Evolutionary conservation across 495 filamentous ascomycete genomes (phyloP).

Genomic region (Ascodesmis nigricans): DNA sequence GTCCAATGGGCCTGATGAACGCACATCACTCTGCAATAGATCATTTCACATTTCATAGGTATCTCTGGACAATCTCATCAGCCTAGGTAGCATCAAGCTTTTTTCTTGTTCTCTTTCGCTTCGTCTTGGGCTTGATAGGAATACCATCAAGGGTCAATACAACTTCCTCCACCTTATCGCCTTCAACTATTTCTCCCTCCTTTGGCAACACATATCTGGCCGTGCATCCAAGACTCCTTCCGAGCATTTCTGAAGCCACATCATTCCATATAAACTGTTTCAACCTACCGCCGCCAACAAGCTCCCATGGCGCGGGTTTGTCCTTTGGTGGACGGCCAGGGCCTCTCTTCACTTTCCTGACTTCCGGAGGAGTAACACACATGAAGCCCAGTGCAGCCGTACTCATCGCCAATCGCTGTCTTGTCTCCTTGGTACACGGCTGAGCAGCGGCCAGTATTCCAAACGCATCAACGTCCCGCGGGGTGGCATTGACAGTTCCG

Average conservation of each 20-base stretch:
- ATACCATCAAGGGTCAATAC: slow-evolving; percentile 7
- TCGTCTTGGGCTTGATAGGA: too few relatives aligned
- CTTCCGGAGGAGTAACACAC: slow-evolving; percentile 6
- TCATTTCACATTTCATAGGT: too few relatives aligned
- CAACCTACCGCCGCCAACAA: slow-evolving; percentile 1
- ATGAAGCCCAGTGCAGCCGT: slow-evolving; percentile 11
- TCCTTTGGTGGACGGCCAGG: too few relatives aligned
- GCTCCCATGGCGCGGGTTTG: too few relatives aligned
- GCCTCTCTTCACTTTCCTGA: too few relatives aligned
- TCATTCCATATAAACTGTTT: slow-evolving; percentile 19
- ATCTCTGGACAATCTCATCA: too few relatives aligned
- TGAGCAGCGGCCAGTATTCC: slow-evolving; percentile 15
- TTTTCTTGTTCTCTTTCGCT: too few relatives aligned
- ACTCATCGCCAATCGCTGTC: slow-evolving; percentile 11
- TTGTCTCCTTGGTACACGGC: slow-evolving; percentile 12
- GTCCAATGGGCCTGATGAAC: too few relatives aligned
- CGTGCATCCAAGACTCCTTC: slow-evolving; percentile 1
- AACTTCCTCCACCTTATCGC: slow-evolving; percentile 1
- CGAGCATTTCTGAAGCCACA: slow-evolving; percentile 1
- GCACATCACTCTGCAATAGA: too few relatives aligned
- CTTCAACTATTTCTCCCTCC: not conserved
- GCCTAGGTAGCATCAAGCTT: too few relatives aligned
- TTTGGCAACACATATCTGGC: slow-evolving; percentile 1
- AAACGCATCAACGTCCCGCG: slow-evolving; percentile 27
- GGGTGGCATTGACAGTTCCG: slow-evolving; percentile 47